Conservation (phyloP, 2,329 filamentous ascomycete species). For the Alternaria brassicicola region DNA sequence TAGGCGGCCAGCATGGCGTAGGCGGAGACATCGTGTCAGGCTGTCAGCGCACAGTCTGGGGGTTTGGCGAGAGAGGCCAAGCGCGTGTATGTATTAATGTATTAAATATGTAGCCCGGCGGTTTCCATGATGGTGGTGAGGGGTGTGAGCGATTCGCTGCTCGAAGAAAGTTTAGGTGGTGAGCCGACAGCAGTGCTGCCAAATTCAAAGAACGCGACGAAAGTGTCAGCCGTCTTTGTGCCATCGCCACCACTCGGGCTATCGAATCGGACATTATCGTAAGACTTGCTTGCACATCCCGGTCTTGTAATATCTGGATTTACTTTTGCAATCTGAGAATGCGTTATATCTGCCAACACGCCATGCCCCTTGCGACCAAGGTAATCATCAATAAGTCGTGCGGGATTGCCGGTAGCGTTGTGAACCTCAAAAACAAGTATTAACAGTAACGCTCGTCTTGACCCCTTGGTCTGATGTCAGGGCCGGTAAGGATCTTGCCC, state of each 20-base stretch:
- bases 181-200: neutral
- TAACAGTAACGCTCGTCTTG: neutral
- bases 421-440: neutral
- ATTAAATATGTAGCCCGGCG: neutral
- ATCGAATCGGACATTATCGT: slow-evolving; percentile 13
- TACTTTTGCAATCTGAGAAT: neutral
- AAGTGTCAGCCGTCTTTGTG: slow-evolving; percentile 1
- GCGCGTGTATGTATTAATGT: slow-evolving; percentile 8
- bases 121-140: neutral
- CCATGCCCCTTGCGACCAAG: neutral
- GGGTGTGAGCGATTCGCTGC: neutral
- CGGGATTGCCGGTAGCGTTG: neutral
- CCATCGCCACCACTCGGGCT: neutral
- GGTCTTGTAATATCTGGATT: slow-evolving; percentile 5
- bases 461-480: neutral
- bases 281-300: slow-evolving; percentile 20
- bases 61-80: slow-evolving; percentile 1
- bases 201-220: slow-evolving; percentile 9
- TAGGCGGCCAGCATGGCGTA: slow-evolving; percentile 19
- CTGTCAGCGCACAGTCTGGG: slow-evolving; percentile 3
- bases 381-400: neutral
- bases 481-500: neutral
- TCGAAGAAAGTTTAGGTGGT: neutral
- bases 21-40: slow-evolving; percentile 3
- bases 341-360: neutral